These are phyloP conservation scores for Cylindrotheca closterium DNA, from an alignment of 108 stramenopile genomes.

Conservation along the genomic window DNA sequence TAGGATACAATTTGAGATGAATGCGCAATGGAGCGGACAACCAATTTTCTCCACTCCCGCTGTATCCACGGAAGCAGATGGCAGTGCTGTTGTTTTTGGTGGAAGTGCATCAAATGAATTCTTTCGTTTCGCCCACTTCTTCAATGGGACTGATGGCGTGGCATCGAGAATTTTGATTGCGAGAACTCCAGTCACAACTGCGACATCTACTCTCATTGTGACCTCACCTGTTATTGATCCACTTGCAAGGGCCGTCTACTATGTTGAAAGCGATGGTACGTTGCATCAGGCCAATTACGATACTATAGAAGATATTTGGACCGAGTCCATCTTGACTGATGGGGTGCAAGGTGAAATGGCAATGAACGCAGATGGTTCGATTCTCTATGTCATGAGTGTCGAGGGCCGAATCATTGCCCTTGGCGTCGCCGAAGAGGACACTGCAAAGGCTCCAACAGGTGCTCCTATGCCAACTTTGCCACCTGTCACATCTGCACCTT, in stretches of 20 bases:
- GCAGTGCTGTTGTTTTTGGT: slow-evolving; percentile 16
- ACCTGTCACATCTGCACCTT: neutral
- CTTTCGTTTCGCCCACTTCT: slow-evolving; percentile 13
- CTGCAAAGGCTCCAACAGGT: slow-evolving; percentile 14
- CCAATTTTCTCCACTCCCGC: slow-evolving; percentile 20
- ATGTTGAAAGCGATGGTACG: slow-evolving; percentile 17
- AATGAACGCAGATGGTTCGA: slow-evolving; percentile 9
- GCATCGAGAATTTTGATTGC: too few species aligned
- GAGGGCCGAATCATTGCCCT: slow-evolving; percentile 19
- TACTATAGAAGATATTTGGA: slow-evolving; percentile 18
- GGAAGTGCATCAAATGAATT: slow-evolving; percentile 31
- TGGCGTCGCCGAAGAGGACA: slow-evolving; percentile 17
- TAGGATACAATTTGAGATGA: slow-evolving; percentile 6
- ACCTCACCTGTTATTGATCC: slow-evolving; percentile 22
- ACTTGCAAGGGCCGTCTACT: slow-evolving; percentile 30
- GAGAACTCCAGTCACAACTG: too few species aligned
- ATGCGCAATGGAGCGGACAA: slow-evolving; percentile 14
- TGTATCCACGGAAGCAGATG: slow-evolving; percentile 6
- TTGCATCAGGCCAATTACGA: slow-evolving; percentile 25
- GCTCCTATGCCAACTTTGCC: slow-evolving; percentile 7
- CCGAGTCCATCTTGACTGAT: neutral
- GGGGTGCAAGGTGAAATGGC: slow-evolving; percentile 34
- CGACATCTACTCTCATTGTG: slow-evolving; percentile 9
- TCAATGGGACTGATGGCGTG: neutral
- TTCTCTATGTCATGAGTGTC: slow-evolving; percentile 16